These are phyloP conservation scores for Aspergillus luchuensis DNA, from an alignment of 2,329 filamentous ascomycete species.

Conservation along the genomic window DNA sequence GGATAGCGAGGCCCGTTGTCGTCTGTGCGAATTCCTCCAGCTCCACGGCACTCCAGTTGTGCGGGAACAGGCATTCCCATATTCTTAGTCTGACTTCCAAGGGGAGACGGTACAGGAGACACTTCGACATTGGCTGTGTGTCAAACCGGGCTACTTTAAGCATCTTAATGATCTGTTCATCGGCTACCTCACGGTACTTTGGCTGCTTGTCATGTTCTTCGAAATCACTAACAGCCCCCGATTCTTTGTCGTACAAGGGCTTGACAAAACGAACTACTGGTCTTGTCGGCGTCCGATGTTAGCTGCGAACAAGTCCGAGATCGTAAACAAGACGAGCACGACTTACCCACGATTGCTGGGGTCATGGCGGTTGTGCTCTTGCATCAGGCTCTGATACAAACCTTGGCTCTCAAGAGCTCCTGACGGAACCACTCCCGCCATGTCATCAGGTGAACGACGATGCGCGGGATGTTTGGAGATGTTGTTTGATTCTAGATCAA, in stretches of 20 bases:
- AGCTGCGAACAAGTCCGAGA: not conserved
- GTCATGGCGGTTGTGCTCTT: constrained; percentile 8
- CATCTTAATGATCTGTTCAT: constrained; percentile 14
- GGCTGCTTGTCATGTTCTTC: constrained; percentile 8
- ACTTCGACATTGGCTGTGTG: constrained; percentile 9
- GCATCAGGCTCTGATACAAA: not conserved
- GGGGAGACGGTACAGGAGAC: constrained; percentile 19
- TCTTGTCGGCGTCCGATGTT: not conserved
- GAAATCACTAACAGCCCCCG: not conserved
- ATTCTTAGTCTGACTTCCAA: constrained; percentile 18
- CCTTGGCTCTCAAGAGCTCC: not conserved
- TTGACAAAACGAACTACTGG: constrained; percentile 16
- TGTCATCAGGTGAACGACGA: not conserved
- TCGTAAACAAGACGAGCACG: not conserved
- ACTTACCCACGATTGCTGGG: constrained; percentile 16
- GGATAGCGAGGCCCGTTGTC: constrained; percentile 15
- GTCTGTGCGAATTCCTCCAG: constrained; percentile 13
- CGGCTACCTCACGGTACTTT: constrained; percentile 8
- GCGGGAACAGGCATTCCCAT: constrained; percentile 15
- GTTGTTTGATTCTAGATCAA: not conserved
- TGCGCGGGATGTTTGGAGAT: not conserved
- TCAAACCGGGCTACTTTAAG: not conserved
- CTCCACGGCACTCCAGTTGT: constrained; percentile 16
- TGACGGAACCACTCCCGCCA: not conserved
- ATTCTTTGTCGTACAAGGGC: constrained; percentile 6